Evolutionary conservation across 73 alveolate species (phyloP).

Genomic region (Paramecium pentaurelia): DNA sequence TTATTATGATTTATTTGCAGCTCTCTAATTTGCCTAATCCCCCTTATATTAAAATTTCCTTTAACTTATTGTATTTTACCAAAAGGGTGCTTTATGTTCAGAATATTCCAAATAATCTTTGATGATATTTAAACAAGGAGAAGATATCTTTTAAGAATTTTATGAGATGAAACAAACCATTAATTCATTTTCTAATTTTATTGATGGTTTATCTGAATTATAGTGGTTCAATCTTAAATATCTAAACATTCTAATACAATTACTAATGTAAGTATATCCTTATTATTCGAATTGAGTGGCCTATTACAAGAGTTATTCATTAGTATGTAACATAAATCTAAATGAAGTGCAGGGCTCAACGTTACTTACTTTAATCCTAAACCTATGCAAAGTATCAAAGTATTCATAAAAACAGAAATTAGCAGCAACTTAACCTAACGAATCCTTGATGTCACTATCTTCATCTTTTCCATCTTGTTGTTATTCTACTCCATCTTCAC

Average conservation of each 20-base stretch:
- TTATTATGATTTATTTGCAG: neutral
- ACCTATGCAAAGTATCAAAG: neutral
- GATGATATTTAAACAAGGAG: neutral
- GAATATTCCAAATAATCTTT: neutral
- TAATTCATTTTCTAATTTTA: neutral
- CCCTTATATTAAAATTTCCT: too few species aligned
- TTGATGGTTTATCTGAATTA: neutral
- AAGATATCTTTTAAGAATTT: neutral
- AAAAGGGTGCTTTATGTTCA: neutral
- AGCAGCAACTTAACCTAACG: neutral
- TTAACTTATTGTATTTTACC: neutral
- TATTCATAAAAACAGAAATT: neutral
- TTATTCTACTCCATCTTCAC: neutral
- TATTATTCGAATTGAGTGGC: neutral
- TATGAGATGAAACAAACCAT: neutral
- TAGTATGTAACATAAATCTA: neutral
- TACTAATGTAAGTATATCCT: neutral
- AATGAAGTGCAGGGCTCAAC: neutral
- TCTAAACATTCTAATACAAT: neutral
- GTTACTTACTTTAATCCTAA: neutral
- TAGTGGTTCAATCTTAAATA: neutral
- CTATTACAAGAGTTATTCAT: neutral
- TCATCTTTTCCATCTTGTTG: neutral
- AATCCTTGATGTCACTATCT: neutral
- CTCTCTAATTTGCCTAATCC: too few species aligned